Base-by-base conservation (phyloP, 2,329 filamentous ascomycete species). In the Coniochaeta prunicola region DNA sequence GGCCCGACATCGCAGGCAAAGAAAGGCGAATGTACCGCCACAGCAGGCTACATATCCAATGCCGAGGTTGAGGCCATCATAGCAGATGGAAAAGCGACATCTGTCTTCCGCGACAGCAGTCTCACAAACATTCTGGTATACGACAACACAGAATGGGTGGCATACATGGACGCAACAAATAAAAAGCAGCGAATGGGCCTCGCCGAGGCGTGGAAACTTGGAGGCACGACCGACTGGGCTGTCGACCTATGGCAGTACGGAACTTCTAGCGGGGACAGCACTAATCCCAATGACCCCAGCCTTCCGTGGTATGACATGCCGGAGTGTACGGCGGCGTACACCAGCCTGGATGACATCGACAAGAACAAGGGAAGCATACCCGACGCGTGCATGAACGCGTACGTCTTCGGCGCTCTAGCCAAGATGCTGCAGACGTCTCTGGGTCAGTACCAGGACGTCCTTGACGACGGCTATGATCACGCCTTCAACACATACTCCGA, bases 61-160 rank as follows among this genome's bases (percentile, higher is more conserved):
- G 69, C 70, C 1, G 75, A 77, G 65, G 74, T 77, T 53, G 9
- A 63, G 2, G 65, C 70, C 9, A 71, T 76, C 61, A 63, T 69
- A 33, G 42, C 61, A 15, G 33, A 34, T 26, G 58, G 60, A 24
- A 42, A 26, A 45, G 61, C 53, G 12, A 19, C 53, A 5, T 28
- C 40, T 4, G 53, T 34, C 10, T 21, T 60, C 30, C 60, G 62
- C 34, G 40, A 4, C 28, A 28, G 3, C 30, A 56, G 28, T 30
- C 26, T 59, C 54, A 58, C 48, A 31, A 33, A 60, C 53, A 60
- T 61, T 12, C 28, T 24, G 26, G 59, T 63, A n/a, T 64, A 63
- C 59, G 59, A 66, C 42, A 36, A 56, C 33, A 57, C 34, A 33
- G 36, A 66, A 28, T 66, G 63, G 63, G 64, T 65, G 8, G 40